phyloP scores from a whole-genome alignment of 2,329 filamentous ascomycete species.

The Trichoderma endophyticum region DNA sequence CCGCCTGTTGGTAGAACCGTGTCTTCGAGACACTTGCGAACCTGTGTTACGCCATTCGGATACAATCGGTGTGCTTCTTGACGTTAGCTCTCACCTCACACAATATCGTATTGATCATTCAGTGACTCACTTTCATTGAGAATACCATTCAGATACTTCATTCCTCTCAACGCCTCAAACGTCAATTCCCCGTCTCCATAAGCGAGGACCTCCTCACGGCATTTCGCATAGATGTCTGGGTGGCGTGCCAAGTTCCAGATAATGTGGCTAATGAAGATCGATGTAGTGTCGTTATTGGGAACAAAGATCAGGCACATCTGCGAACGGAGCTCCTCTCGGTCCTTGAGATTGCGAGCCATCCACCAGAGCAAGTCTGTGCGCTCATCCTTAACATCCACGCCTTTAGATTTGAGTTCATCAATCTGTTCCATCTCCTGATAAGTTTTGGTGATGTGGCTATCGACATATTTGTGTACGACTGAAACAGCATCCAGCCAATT shows the following conservation, averaged over 20 bases:
- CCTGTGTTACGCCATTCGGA: no score
- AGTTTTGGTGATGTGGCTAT: background rate
- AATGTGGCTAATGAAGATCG: background rate
- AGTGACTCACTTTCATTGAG: constrained; percentile 1
- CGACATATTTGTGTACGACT: background rate
- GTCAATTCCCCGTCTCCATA: background rate
- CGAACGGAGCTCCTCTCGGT: background rate
- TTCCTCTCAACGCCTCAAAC: background rate
- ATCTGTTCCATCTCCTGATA: background rate
- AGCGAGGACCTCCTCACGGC: background rate
- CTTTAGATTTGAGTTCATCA: background rate
- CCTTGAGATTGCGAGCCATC: background rate
- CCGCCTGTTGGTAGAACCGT: no score
- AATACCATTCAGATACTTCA: background rate
- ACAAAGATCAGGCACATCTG: background rate
- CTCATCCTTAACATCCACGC: background rate
- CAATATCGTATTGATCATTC: no score
- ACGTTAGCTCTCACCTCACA: no score
- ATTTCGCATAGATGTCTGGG: background rate
- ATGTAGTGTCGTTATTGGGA: background rate
- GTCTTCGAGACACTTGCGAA: no score
- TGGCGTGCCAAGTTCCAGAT: background rate
- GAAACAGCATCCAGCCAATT: background rate
- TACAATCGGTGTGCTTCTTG: no score
- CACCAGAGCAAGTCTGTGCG: background rate